Conservation (phyloP, 805 yeast species). For the Suhomyces emberorum region DNA sequence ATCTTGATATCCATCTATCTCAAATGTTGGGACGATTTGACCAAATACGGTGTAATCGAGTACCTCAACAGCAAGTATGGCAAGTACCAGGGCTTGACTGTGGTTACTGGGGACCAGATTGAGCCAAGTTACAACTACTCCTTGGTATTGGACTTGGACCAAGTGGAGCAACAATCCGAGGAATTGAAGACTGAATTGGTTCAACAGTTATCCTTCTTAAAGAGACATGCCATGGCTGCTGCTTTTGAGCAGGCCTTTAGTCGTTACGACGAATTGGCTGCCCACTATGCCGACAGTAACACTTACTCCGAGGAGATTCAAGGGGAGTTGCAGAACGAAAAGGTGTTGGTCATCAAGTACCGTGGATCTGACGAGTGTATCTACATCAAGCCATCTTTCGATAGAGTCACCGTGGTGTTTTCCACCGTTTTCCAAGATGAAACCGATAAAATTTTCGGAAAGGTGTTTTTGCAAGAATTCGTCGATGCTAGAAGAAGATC, state of each 20-base stretch:
- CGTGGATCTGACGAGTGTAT: constrained; percentile 87
- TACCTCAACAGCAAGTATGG: constrained; percentile 52
- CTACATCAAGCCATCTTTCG: constrained; percentile 86
- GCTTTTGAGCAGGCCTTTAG: constrained; percentile 86
- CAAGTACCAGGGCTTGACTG: constrained; percentile 30
- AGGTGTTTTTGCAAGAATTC: constrained; percentile 87
- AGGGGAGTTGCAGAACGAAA: constrained; percentile 46
- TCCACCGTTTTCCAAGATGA: constrained; percentile 94
- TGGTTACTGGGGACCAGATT: constrained; percentile 31
- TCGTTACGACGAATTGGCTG: constrained; percentile 68
- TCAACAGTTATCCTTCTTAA: constrained; percentile 66
- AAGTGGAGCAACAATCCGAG: constrained; percentile 30
- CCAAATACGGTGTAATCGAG: constrained; percentile 59
- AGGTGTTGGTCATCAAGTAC: constrained; percentile 70
- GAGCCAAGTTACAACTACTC: constrained; percentile 86
- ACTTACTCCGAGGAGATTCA: constrained; percentile 44
- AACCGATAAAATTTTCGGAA: constrained; percentile 89
- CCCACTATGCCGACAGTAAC: constrained; percentile 39
- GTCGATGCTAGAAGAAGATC: constrained; percentile 95
- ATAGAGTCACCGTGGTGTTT: constrained; percentile 94
- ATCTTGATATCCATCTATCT: constrained; percentile 67
- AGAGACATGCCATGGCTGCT: constrained; percentile 86
- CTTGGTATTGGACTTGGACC: constrained; percentile 58
- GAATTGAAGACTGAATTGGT: constrained; percentile 54
- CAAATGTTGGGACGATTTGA: constrained; percentile 74